Percentiles rank a stretch among this genome's conserved stretches.
phyloP scores from a whole-genome alignment of 1,284 basidiomycete genomes.

The Rhodotorula sp. region DNA sequence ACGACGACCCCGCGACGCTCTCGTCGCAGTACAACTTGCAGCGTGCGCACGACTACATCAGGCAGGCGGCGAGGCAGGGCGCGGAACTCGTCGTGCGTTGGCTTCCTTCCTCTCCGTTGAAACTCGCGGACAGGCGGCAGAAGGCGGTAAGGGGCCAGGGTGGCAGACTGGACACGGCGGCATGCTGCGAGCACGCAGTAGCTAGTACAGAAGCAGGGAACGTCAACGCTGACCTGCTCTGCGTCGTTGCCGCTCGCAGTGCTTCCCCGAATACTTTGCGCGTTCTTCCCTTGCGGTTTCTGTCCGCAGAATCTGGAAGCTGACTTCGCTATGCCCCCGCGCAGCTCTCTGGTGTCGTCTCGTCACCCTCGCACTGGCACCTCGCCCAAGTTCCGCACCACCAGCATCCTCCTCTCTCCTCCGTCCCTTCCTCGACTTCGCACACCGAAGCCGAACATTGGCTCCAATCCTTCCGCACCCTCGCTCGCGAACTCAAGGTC shows the following conservation, averaged over 20 bases:
- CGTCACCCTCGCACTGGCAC: conserved; percentile 31
- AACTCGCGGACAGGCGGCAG: too few relatives aligned
- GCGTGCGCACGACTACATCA: conserved; percentile 23
- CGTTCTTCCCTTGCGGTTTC: background rate
- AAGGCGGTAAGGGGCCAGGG: too few relatives aligned
- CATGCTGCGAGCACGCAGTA: too few relatives aligned
- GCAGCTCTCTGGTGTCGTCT: conserved; percentile 14
- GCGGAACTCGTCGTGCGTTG: conserved; percentile 29
- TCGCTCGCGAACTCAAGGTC: conserved; percentile 35
- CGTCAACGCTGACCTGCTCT: too few relatives aligned
- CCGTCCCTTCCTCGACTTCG: background rate
- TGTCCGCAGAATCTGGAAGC: too few relatives aligned
- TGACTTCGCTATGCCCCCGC: background rate
- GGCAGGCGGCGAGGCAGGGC: conserved; percentile 18
- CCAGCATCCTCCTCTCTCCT: conserved; percentile 12
- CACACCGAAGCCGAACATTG: conserved; percentile 10
- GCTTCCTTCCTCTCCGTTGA: background rate
- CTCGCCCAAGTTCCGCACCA: conserved; percentile 24
- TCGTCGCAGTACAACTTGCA: conserved; percentile 14
- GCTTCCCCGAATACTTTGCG: conserved; percentile 28
- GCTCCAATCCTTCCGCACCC: conserved; percentile 29
- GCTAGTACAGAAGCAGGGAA: too few relatives aligned
- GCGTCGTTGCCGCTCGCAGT: too few relatives aligned
- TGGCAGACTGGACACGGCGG: too few relatives aligned
- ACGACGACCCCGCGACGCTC: background rate